Percentiles rank a stretch among this genome's conserved stretches.
Evolutionary conservation across 176 grass and related monocot species (phyloP).

Genomic region (Lolium multiflorum): DNA sequence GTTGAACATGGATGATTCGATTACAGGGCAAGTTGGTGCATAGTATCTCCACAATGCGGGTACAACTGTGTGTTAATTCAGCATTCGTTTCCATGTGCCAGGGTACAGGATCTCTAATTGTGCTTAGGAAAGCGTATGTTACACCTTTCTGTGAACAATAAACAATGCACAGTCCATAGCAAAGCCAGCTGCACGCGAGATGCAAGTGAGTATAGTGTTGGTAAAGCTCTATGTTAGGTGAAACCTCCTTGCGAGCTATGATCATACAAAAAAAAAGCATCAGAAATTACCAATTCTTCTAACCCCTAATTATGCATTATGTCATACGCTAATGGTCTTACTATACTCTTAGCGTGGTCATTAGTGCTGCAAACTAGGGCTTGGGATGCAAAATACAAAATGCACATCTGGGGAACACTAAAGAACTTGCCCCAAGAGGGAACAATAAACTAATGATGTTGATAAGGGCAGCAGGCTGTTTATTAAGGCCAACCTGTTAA

Average conservation of each 20-base stretch:
- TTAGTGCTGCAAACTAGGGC: constrained; percentile 50
- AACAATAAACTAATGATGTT: constrained; percentile 49
- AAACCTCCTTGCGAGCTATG: constrained; percentile 54
- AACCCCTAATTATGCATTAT: constrained; percentile 56
- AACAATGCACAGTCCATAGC: constrained; percentile 54
- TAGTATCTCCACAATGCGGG: constrained; percentile 46
- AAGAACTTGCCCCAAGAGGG: constrained; percentile 49
- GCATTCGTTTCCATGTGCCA: constrained; percentile 64
- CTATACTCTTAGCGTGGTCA: constrained; percentile 50
- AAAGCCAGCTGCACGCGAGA: constrained; percentile 66
- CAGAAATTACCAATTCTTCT: constrained; percentile 40
- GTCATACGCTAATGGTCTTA: constrained; percentile 61
- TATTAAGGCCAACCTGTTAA: constrained; percentile 72
- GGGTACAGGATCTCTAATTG: constrained; percentile 64
- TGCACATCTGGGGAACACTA: constrained; percentile 58
- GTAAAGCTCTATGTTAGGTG: constrained; percentile 71
- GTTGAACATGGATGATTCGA: constrained; percentile 60
- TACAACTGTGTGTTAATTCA: constrained; percentile 51
- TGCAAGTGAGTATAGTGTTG: constrained; percentile 67
- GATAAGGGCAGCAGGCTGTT: constrained; percentile 50
- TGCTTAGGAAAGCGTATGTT: constrained; percentile 61
- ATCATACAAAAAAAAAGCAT: constrained; percentile 42
- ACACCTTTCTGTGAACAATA: constrained; percentile 67
- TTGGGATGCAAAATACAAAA: constrained; percentile 53
- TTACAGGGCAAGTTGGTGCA: constrained; percentile 45